A percentile compares a stretch with the other conserved stretches of the same genome.
These are phyloP conservation scores for Mucor irregularis DNA, from an alignment of 371 early-diverging fungal species.

Conservation along the genomic window DNA sequence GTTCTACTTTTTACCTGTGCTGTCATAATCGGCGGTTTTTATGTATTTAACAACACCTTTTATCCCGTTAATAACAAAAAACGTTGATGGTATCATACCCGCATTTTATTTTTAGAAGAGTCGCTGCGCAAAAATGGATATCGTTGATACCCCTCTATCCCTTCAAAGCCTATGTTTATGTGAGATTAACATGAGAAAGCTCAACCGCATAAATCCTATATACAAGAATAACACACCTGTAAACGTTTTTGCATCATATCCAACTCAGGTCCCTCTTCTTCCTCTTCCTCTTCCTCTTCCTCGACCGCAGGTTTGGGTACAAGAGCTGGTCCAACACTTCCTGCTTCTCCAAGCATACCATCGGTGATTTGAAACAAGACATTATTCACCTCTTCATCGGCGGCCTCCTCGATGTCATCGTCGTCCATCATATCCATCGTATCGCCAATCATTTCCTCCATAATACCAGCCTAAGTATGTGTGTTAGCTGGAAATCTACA, in stretches of 20 bases:
- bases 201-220: not conserved
- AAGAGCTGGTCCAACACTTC: slow-evolving; percentile 56
- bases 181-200: not conserved
- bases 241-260: slow-evolving; percentile 87
- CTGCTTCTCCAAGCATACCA: slow-evolving; percentile 79
- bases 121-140: too few species aligned
- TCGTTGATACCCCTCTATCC: too few species aligned
- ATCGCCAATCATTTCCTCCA: slow-evolving; percentile 95
- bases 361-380: slow-evolving; percentile 88
- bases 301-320: slow-evolving; percentile 43
- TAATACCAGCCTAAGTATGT: slow-evolving; percentile 78
- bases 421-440: slow-evolving; percentile 87
- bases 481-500: not conserved
- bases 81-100: too few species aligned
- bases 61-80: too few species aligned
- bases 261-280: slow-evolving; percentile 74
- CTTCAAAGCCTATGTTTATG: slow-evolving; percentile 29
- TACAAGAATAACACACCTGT: slow-evolving; percentile 48
- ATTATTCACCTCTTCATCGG: slow-evolving; percentile 91
- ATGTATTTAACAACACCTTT: too few species aligned
- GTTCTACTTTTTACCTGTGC: too few species aligned
- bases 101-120: too few species aligned
- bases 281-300: slow-evolving; percentile 58
- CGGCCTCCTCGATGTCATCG: slow-evolving; percentile 92
- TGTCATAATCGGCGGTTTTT: too few species aligned